phyloP scores from a whole-genome alignment of 2,329 filamentous ascomycete genomes.

The Hymenoscyphus fructigenus region DNA sequence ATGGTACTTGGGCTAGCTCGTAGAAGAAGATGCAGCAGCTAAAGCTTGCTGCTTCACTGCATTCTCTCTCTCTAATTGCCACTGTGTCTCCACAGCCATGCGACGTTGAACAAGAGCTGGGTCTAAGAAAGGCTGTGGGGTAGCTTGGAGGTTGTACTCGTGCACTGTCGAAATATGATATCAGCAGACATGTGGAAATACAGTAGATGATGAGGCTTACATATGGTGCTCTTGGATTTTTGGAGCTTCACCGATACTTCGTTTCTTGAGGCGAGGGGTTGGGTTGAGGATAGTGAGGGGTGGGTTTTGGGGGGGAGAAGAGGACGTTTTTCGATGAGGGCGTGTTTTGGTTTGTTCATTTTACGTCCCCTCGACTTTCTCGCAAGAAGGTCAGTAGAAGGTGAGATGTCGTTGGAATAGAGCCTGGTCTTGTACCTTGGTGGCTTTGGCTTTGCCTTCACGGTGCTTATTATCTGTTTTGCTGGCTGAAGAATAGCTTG shows the following conservation, averaged over 20 bases:
- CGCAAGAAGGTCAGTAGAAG: neutral
- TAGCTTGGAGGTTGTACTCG: slow-evolving; percentile 26
- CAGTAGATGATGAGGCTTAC: slow-evolving; percentile 9
- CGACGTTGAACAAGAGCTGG: slow-evolving; percentile 26
- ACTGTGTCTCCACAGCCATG: slow-evolving; percentile 21
- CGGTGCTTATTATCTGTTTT: neutral
- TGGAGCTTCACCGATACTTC: slow-evolving; percentile 20
- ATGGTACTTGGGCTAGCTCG: too few species aligned
- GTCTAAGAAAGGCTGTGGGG: slow-evolving; percentile 33
- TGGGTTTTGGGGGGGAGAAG: slow-evolving; percentile 21
- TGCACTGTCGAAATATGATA: neutral
- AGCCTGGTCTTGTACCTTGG: neutral
- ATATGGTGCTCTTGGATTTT: slow-evolving; percentile 10
- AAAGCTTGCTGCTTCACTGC: neutral
- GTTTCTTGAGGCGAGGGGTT: slow-evolving; percentile 23
- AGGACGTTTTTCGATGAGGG: slow-evolving; percentile 21
- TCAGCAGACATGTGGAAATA: neutral
- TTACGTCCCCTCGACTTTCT: neutral
- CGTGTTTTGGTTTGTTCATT: neutral
- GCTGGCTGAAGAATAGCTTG: neutral
- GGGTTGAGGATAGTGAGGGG: slow-evolving; percentile 19
- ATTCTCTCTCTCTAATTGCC: slow-evolving; percentile 22
- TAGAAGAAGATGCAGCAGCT: slow-evolving; percentile 5
- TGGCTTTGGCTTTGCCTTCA: neutral
- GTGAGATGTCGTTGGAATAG: slow-evolving; percentile 1